Percentiles rank a stretch among this genome's conserved stretches.
Evolutionary conservation across 805 yeast genomes (phyloP).

Genomic region (Yarrowia divulgata): DNA sequence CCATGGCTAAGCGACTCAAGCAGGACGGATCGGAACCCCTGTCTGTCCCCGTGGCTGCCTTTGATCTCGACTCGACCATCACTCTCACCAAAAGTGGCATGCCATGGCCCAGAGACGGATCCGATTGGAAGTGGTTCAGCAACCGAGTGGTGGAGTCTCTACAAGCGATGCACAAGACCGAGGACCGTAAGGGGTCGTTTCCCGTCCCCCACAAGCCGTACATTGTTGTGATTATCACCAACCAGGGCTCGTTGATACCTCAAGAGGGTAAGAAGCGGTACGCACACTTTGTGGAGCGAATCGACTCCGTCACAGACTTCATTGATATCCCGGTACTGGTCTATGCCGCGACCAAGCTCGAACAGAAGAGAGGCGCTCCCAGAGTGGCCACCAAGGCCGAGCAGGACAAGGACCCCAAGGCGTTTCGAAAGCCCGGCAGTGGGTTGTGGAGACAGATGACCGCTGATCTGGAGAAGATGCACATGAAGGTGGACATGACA

Average conservation of each 20-base stretch:
- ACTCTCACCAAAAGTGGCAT: conserved; percentile 68
- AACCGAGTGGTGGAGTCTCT: conserved; percentile 40
- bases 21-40: not conserved
- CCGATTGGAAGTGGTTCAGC: conserved; percentile 77
- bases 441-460: conserved; percentile 77
- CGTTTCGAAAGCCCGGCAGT: conserved; percentile 67
- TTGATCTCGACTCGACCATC: conserved; percentile 86
- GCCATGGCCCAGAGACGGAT: conserved; percentile 62
- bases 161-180: conserved; percentile 36
- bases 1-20: conserved; percentile 8
- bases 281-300: conserved; percentile 50
- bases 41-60: conserved; percentile 59
- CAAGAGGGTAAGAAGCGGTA: conserved; percentile 50
- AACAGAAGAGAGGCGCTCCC: conserved; percentile 49
- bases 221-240: conserved; percentile 75
- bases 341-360: conserved; percentile 70
- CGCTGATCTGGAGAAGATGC: conserved; percentile 51
- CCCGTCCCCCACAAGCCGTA: conserved; percentile 46
- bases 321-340: conserved; percentile 54
- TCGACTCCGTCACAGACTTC: conserved; percentile 46
- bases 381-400: conserved; percentile 43
- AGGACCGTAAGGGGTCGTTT: conserved; percentile 28
- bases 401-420: conserved; percentile 40
- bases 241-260: conserved; percentile 75
- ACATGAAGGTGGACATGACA: conserved; percentile 52